Base-by-base conservation (phyloP, 208 protist genomes). In the Trypanosoma boissoni region DNA sequence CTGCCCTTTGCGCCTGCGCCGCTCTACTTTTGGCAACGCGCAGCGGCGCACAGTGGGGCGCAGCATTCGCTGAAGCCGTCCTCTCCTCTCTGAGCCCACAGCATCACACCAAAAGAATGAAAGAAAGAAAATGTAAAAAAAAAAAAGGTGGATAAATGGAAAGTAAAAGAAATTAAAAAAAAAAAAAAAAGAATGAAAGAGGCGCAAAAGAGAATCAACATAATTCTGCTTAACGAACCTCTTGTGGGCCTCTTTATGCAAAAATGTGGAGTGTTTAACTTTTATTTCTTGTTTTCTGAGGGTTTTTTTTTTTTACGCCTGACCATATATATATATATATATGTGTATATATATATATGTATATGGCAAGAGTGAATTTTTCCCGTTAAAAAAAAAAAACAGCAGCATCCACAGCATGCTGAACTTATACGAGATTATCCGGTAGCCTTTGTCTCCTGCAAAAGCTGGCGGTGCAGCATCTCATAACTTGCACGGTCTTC, bases 401-500 rank as follows among this genome's bases (percentile, higher is more conserved):
- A n/a, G n/a, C n/a, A n/a, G n/a, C n/a, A n/a, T n/a, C n/a, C n/a
- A n/a, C n/a, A n/a, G n/a, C n/a, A n/a, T n/a, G n/a, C n/a, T n/a
- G n/a, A n/a, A n/a, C n/a, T n/a, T n/a, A n/a, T n/a, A n/a, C n/a
- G n/a, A n/a, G n/a, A 23, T 54, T 55, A 73, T 5, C 61, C 72
- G 9, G 58, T 75, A 18, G 61, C 50, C 62, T 72, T 74, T 18
- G 58, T 49, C 18, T 24, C 45, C 23, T 78, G 62, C 28, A 54
- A 58, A 14, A 85, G 50, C 2, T 77, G 46, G 20, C 57, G 45
- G 55, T 80, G 72, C 45, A 92, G 65, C 23, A 50, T 64, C 43
- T 95, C 88, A 68, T 95, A 95, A 58, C 68, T 82, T 23, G 56
- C 46, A 24, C 88, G 58, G 44, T 95, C 88, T 16, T 72, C 72